Evolutionary conservation across 1,284 basidiomycete species (phyloP), one percentile per base, ranked within the genome.

Genomic region (Moesziomyces globuligerus): DNA sequence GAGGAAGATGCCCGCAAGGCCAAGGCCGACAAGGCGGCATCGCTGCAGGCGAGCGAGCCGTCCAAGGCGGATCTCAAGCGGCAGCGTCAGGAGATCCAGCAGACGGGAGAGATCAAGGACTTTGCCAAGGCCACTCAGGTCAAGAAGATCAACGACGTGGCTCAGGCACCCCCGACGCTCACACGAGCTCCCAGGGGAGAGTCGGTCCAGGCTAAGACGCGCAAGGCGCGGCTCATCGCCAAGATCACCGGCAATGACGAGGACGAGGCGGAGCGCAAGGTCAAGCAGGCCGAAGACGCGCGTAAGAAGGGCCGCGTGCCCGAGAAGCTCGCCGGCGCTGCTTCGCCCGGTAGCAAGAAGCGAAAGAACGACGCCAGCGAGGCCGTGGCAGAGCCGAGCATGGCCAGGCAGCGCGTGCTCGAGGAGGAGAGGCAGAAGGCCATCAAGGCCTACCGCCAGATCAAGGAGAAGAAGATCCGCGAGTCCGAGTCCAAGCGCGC

Each of bases 141-240:
- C 46, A 65, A 57, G 46, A 74, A 67, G 46, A 64, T 80, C 61
- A 75, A 72, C 50, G 76, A 80, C 29, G 69, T 80, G 11, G 76
- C 75, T 1, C 71, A 66, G 39, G 73, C 74, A 15, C 78, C 78
- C 15, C 78, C 78, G 4, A 68, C 42, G 7, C 52, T 80, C 18
- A 80, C 78, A 13, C 68, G 64, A 9, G 70, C 73, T 3, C 76
- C 78, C 17, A 59, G 76, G 10, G 74, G 74, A 15, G 62, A 74
- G 42, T 56, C 64, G 11, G 54, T 67, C 5, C 59, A 61, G 32
- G 64, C 74, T 44, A 66, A 72, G 53, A 58, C 64, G 25, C 40
- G 74, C 11, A 76, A 76, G 48, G 72, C 62, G 4, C 42, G 54
- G 28, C 61, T 76, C 44, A 61, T 62, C 38, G 68, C 71, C 43